These are phyloP conservation scores for Umbilicaria muhlenbergii DNA, from an alignment of 495 filamentous ascomycete genomes.

Conservation along the genomic window DNA sequence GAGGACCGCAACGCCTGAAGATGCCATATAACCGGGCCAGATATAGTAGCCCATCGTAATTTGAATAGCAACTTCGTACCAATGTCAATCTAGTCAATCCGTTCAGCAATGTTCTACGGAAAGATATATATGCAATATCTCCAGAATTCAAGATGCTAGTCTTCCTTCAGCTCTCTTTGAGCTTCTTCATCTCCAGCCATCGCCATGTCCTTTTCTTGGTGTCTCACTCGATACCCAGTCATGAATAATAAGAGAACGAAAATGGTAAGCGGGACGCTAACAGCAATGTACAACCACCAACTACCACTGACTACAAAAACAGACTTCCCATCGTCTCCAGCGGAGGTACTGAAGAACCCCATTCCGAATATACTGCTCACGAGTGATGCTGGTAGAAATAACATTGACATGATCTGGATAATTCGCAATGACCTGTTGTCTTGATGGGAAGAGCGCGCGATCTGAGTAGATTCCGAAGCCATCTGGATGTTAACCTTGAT, in stretches of 20 bases:
- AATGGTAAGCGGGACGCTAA: not conserved
- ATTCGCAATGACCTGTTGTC: constrained; percentile 2
- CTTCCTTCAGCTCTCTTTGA: too few species aligned
- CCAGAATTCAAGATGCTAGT: too few species aligned
- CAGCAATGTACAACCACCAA: constrained; percentile 4
- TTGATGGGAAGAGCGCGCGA: constrained; percentile 6
- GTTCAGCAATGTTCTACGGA: too few species aligned
- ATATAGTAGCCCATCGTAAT: too few species aligned
- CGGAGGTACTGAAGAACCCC: constrained; percentile 5
- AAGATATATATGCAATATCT: too few species aligned
- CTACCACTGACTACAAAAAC: not conserved
- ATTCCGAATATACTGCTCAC: constrained; percentile 6
- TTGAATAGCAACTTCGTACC: too few species aligned
- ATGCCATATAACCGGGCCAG: too few species aligned
- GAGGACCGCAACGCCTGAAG: too few species aligned
- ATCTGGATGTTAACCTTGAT: constrained; percentile 4
- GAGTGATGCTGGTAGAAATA: constrained; percentile 4
- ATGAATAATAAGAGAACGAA: not conserved
- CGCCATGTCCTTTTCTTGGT: too few species aligned
- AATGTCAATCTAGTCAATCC: too few species aligned
- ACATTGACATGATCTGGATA: constrained; percentile 5
- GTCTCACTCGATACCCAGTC: too few species aligned
- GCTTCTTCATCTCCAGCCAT: not conserved
- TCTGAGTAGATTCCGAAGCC: constrained; percentile 7
- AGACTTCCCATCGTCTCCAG: not conserved